Base-by-base conservation (phyloP, 805 yeast genomes). In the Ascoidea asiatica region DNA sequence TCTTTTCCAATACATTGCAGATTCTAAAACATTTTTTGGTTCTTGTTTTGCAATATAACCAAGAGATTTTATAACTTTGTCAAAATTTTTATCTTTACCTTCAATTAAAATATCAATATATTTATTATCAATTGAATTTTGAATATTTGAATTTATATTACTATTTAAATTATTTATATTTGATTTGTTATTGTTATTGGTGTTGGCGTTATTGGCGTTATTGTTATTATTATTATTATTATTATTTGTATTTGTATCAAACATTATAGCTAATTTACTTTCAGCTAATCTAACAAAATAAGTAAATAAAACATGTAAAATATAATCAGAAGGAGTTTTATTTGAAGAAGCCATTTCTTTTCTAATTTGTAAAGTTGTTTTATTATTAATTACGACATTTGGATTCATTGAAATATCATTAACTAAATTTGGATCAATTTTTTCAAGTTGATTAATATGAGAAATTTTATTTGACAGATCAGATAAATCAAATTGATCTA, bases 1-100 rank as follows among this genome's bases (percentile, higher is more conserved):
- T 58, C 90, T 86, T 48, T 97, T 73, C 99, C 99, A 92, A 58
- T 85, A 89, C 97, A 92, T 89, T 48, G 92, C 95, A 5, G 95
- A 87, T 60, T 92, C 99, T 33, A 94, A 88, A 1, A 92, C 96
- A 0, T 96, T 95, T 56, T 87, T 89, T 0, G 97, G 97, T 52
- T 87, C 85, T 21, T 81, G 71, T 46, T 87, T 72, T 1, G 98
- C 94, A 37, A 92, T 85, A 58, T 85, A 85, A 6, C 98, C 98
- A 45, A 92, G 64, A 0, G 96, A 83, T 15, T 77, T 77, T 19
- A 94, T 75, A 43, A 88, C 84, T 54, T 83, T 77, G 61, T 92
- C 98, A 57, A 92, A 90, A 19, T 73, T 75, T 0, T 83, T 79
- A 55, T 92, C 97, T 1, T 75, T 79, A 1, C 97, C 97, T 55